A percentile compares a stretch with the other conserved stretches of the same genome.
These are phyloP conservation scores for Termitomyces sp. DNA, from an alignment of 768 basidiomycete species.

Conservation along the genomic window DNA sequence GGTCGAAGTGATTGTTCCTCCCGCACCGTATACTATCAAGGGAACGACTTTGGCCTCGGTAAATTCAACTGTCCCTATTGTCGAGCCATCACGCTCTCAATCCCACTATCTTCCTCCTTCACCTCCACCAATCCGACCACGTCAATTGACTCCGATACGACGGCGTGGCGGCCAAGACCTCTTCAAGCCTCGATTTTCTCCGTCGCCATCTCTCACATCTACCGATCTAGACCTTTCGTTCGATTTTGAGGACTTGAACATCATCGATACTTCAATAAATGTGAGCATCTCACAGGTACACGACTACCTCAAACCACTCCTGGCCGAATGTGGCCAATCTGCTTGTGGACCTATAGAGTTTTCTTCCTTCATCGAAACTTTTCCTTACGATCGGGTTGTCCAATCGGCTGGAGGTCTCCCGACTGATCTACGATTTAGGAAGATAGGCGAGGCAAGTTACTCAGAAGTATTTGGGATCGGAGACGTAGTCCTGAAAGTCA, in stretches of 20 bases:
- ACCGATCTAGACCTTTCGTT: conserved; percentile 48
- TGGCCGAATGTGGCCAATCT: conserved; percentile 69
- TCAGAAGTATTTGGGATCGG: conserved; percentile 94
- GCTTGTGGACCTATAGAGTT: conserved; percentile 64
- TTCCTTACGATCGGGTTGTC: conserved; percentile 69
- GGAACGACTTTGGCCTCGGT: conserved; percentile 17
- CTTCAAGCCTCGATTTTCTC: conserved; percentile 44
- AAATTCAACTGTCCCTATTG: background rate
- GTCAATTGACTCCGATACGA: conserved; percentile 67
- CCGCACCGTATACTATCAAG: conserved; percentile 26
- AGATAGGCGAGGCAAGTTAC: conserved; percentile 95
- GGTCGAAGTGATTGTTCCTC: conserved; percentile 40
- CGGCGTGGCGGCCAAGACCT: conserved; percentile 31
- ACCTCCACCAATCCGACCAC: conserved; percentile 37
- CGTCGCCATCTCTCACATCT: conserved; percentile 44
- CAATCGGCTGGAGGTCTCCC: conserved; percentile 16
- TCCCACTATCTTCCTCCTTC: conserved; percentile 18
- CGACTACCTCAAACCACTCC: conserved; percentile 53
- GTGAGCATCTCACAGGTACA: conserved; percentile 28
- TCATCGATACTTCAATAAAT: conserved; percentile 23
- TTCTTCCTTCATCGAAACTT: conserved; percentile 76
- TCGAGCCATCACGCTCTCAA: conserved; percentile 7
- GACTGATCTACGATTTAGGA: conserved; percentile 46
- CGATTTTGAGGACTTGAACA: conserved; percentile 39
- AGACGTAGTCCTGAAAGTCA: conserved; percentile 85